A percentile compares a stretch with the other conserved stretches of the same genome.
Evolutionary conservation across 768 basidiomycete species (phyloP).

Genomic region (Mycena crocata): DNA sequence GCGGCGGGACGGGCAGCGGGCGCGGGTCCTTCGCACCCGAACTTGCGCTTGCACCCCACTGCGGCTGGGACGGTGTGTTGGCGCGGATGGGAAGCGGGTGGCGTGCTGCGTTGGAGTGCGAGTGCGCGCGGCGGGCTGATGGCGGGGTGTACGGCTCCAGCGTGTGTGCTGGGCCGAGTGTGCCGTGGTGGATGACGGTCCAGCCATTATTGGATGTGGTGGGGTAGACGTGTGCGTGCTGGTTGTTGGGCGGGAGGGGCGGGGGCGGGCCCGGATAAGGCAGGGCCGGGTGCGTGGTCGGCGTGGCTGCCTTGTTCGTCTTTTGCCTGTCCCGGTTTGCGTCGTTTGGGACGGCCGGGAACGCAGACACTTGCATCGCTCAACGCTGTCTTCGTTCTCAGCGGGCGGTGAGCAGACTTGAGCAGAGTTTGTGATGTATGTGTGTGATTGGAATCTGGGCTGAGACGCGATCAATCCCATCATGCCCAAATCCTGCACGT

Average conservation of each 20-base stretch:
- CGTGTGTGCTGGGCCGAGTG: constrained; percentile 20
- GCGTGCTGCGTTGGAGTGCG: background rate
- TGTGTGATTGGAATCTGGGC: too few relatives aligned
- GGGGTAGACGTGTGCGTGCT: constrained; percentile 9
- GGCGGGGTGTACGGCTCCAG: constrained; percentile 11
- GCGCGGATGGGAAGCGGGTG: constrained; percentile 16
- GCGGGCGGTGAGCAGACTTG: background rate
- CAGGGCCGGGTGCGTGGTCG: background rate
- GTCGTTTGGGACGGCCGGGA: background rate
- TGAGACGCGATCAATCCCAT: too few relatives aligned
- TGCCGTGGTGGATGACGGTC: constrained; percentile 35
- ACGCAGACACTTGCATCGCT: background rate
- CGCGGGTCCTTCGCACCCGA: background rate
- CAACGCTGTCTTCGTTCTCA: background rate
- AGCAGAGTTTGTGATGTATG: background rate
- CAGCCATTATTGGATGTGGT: constrained; percentile 20
- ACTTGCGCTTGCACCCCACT: background rate
- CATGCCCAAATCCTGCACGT: too few relatives aligned
- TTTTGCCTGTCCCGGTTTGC: background rate
- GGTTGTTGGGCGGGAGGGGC: background rate
- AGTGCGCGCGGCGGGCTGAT: constrained; percentile 5
- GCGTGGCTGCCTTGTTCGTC: background rate
- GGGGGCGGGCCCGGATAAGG: background rate
- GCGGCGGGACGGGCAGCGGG: constrained; percentile 29
- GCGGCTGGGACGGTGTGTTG: constrained; percentile 7